Conservation (phyloP, 2,329 filamentous ascomycete species). For the Colletotrichum ledebouriae region DNA sequence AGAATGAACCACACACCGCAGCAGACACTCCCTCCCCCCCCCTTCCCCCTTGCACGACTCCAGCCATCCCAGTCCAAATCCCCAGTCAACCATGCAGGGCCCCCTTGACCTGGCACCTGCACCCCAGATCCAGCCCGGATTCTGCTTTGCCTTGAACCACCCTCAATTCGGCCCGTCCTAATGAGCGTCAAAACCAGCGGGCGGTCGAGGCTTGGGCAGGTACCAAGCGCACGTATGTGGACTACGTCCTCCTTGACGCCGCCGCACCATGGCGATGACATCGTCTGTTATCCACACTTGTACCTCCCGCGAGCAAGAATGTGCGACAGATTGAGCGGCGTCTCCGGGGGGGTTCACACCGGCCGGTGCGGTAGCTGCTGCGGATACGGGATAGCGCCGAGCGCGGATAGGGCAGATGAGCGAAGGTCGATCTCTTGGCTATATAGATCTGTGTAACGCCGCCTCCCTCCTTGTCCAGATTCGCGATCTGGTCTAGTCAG, state of each 20-base stretch:
- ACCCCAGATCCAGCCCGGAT: slow-evolving; percentile 12
- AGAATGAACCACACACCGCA: not conserved
- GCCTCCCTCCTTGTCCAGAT: not conserved
- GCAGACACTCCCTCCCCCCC: not conserved
- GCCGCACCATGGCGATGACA: slow-evolving; percentile 36
- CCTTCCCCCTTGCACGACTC: slow-evolving; percentile 7
- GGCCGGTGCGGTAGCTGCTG: not conserved
- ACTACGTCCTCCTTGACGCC: slow-evolving; percentile 10
- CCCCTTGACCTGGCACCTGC: slow-evolving; percentile 7
- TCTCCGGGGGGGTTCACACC: slow-evolving; percentile 2
- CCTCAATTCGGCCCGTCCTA: slow-evolving; percentile 35
- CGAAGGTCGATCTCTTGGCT: slow-evolving; percentile 21
- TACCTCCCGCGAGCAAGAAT: not conserved
- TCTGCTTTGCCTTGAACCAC: not conserved
- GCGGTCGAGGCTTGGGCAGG: not conserved
- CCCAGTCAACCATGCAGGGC: no score
- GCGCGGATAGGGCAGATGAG: slow-evolving; percentile 1
- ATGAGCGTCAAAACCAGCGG: slow-evolving; percentile 28
- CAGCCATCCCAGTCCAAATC: not conserved
- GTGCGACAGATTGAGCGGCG: slow-evolving; percentile 36
- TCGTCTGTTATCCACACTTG: slow-evolving; percentile 28
- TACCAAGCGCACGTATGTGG: not conserved
- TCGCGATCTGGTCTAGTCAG: not conserved
- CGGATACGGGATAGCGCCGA: slow-evolving; percentile 19
- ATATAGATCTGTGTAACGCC: slow-evolving; percentile 35